Conservation (phyloP, 2,329 filamentous ascomycete genomes). For the Colletotrichum melonis region DNA sequence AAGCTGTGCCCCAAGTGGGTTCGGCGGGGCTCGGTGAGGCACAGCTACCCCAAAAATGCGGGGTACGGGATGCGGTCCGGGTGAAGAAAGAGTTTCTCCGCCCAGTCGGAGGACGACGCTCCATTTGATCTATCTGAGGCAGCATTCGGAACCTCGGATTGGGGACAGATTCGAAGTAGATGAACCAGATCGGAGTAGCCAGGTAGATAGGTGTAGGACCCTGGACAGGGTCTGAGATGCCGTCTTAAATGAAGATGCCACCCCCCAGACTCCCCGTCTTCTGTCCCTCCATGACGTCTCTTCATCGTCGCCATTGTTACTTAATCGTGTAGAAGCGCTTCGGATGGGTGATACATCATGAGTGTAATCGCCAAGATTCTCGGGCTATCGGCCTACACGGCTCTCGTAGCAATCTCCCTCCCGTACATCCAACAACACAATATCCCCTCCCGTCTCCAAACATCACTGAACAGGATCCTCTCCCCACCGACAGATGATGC, state of each 20-base stretch:
- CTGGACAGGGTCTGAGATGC: background rate
- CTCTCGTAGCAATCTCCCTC: slow-evolving; percentile 22
- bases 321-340: background rate
- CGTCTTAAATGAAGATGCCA: background rate
- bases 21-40: background rate
- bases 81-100: slow-evolving; percentile 12
- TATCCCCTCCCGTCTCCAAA: background rate
- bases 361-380: slow-evolving; percentile 17
- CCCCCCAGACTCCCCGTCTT: too few species aligned
- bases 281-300: background rate
- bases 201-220: too few species aligned
- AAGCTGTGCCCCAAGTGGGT: too few species aligned
- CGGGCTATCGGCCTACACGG: slow-evolving; percentile 26
- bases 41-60: background rate
- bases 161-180: background rate
- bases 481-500: background rate
- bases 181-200: too few species aligned
- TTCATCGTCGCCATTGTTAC: too few species aligned
- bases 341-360: background rate
- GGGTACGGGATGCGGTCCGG: background rate
- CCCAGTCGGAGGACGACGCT: slow-evolving; percentile 33
- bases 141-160: background rate
- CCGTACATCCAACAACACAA: slow-evolving; percentile 19
- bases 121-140: slow-evolving; percentile 32
- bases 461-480: background rate